Conservation (phyloP, 2,329 filamentous ascomycete species). For the Huntiella savannae region DNA sequence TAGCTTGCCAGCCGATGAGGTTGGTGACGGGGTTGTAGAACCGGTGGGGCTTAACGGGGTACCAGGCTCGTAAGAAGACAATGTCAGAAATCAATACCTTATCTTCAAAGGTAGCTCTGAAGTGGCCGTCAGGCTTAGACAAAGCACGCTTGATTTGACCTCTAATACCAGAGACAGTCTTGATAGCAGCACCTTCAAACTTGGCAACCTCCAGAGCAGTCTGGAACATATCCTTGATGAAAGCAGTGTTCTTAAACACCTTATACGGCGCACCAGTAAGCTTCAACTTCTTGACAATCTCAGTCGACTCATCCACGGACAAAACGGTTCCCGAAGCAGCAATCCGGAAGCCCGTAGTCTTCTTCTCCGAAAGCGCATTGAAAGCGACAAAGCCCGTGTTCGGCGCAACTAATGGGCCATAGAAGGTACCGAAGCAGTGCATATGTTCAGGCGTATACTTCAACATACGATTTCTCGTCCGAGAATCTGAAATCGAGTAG, state of each 20-base stretch:
- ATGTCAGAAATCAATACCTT: slow-evolving; percentile 95
- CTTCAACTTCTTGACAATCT: slow-evolving; percentile 99
- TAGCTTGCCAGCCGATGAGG: slow-evolving; percentile 76
- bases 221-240: slow-evolving; percentile 97
- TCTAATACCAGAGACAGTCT: slow-evolving; percentile 85
- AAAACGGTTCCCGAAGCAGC: slow-evolving; percentile 86
- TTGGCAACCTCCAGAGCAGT: slow-evolving; percentile 87
- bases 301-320: slow-evolving; percentile 83
- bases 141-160: slow-evolving; percentile 95
- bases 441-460: slow-evolving; percentile 99
- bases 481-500: slow-evolving; percentile 87
- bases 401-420: slow-evolving; percentile 82
- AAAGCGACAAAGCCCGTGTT: slow-evolving; percentile 93
- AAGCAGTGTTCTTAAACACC: slow-evolving; percentile 98
- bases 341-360: slow-evolving; percentile 79
- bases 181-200: slow-evolving; percentile 89
- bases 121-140: slow-evolving; percentile 82
- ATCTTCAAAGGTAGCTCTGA: slow-evolving; percentile 95
- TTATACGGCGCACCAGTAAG: slow-evolving; percentile 86
- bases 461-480: slow-evolving; percentile 88
- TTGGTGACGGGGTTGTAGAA: slow-evolving; percentile 97
- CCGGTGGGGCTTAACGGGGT: slow-evolving; percentile 79
- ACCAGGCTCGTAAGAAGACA: slow-evolving; percentile 92
- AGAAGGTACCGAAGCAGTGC: slow-evolving; percentile 95
- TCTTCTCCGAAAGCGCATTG: slow-evolving; percentile 58